Conservation (phyloP, 2,329 filamentous ascomycete species). For the Dactylellina drechsleri region DNA sequence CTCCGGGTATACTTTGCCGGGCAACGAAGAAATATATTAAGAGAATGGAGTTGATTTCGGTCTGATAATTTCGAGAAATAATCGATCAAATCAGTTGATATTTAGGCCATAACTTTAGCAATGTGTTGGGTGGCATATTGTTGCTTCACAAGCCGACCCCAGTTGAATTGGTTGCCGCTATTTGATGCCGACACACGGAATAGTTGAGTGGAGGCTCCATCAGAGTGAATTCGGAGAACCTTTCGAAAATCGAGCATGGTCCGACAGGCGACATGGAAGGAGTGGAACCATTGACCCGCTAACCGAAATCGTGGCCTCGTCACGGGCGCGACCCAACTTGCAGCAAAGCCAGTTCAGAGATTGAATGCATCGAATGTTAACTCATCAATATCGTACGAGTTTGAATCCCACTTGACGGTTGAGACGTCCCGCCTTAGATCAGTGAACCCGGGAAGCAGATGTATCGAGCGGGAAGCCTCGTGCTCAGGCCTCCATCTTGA, state of each 20-base stretch:
- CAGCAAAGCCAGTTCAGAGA: background rate
- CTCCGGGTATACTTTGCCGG: too few species aligned
- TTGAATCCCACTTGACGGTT: background rate
- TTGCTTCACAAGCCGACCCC: too few species aligned
- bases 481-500: conserved; percentile 5
- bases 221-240: background rate
- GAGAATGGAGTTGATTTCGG: too few species aligned
- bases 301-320: conserved; percentile 20
- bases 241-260: conserved; percentile 7
- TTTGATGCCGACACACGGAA: conserved; percentile 22
- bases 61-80: too few species aligned
- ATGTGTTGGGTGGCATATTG: too few species aligned
- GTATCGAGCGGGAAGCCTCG: too few species aligned
- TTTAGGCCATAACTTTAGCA: too few species aligned
- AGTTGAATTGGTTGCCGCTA: conserved; percentile 17
- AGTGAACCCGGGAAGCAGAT: background rate
- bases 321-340: conserved; percentile 1
- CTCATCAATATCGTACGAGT: background rate
- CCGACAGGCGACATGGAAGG: conserved; percentile 38
- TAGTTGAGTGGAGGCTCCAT: too few species aligned
- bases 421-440: background rate
- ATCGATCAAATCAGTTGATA: too few species aligned
- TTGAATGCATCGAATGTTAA: too few species aligned
- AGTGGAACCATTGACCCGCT: background rate
- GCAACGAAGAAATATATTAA: too few species aligned